phyloP scores from a whole-genome alignment of 768 basidiomycete species.

The Boletus rufocinnamomeus region DNA sequence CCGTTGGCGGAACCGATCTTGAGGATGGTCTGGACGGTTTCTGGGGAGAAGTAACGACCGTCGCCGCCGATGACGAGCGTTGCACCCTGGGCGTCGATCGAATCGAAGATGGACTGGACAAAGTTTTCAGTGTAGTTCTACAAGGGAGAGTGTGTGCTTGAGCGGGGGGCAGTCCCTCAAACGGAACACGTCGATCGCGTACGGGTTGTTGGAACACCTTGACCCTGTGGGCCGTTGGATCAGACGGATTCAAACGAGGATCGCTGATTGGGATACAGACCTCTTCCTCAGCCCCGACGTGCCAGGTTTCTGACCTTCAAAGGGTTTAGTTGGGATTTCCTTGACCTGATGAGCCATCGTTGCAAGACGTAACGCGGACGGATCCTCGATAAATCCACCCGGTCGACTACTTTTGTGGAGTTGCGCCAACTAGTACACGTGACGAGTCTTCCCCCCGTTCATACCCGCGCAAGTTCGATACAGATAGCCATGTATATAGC shows the following conservation, averaged over 20 bases:
- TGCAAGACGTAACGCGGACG: not conserved
- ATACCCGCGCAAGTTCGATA: conserved; percentile 10
- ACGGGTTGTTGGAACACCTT: conserved; percentile 98
- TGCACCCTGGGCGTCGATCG: conserved; percentile 75
- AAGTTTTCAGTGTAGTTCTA: conserved; percentile 99
- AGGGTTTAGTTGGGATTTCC: conserved; percentile 81
- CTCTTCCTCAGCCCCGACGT: conserved; percentile 97
- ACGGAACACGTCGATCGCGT: conserved; percentile 28
- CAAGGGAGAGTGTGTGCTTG: conserved; percentile 16
- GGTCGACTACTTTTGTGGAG: conserved; percentile 18
- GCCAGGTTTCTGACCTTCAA: conserved; percentile 94
- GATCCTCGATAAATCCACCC: not conserved
- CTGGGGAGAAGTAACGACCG: conserved; percentile 88
- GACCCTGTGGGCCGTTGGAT: conserved; percentile 55
- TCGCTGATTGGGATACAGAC: conserved; percentile 39
- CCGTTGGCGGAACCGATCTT: conserved; percentile 94
- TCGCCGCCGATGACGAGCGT: conserved; percentile 97
- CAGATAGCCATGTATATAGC: not conserved
- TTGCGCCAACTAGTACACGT: conserved; percentile 28
- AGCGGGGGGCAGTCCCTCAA: conserved; percentile 14
- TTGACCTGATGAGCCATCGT: conserved; percentile 52
- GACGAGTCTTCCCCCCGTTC: conserved; percentile 14
- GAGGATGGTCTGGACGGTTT: conserved; percentile 88
- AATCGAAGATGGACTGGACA: conserved; percentile 89
- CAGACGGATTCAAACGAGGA: conserved; percentile 25